Conservation (phyloP, 106 monocot genomes). For the Cymbidium sinense region DNA sequence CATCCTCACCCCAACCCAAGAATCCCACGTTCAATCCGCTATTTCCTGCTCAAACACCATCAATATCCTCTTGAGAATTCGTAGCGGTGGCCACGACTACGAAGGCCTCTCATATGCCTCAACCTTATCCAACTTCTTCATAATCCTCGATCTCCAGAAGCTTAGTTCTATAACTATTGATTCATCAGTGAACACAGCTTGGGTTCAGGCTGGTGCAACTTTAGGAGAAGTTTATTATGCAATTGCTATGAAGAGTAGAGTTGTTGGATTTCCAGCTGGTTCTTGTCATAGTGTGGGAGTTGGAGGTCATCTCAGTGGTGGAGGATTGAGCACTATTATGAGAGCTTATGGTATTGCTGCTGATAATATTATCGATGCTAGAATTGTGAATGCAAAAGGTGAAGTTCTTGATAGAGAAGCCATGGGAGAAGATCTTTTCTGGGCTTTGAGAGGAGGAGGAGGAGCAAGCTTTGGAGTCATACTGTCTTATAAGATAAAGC, state of each 20-base stretch:
- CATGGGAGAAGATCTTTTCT: constrained; percentile 26
- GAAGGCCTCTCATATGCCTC: constrained; percentile 32
- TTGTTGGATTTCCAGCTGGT: constrained; percentile 20
- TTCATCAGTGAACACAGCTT: neutral
- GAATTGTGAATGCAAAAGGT: constrained; percentile 18
- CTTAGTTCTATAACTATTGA: constrained; percentile 10
- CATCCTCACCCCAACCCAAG: constrained; percentile 23
- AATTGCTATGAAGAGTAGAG: constrained; percentile 8
- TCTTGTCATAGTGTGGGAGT: constrained; percentile 24
- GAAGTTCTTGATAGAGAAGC: constrained; percentile 16
- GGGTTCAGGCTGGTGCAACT: constrained; percentile 38
- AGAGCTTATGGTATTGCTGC: constrained; percentile 24
- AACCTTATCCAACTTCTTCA: neutral
- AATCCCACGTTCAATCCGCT: constrained; percentile 30
- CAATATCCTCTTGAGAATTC: constrained; percentile 14
- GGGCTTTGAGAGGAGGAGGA: constrained; percentile 38
- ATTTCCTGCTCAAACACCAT: constrained; percentile 14
- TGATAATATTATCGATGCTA: constrained; percentile 26
- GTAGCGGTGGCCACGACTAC: constrained; percentile 37
- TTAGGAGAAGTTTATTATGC: constrained; percentile 34
- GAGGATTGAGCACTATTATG: constrained; percentile 22
- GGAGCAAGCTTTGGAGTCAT: constrained; percentile 47
- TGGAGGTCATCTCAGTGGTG: constrained; percentile 35
- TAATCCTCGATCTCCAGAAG: constrained; percentile 17
- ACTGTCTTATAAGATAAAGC: constrained; percentile 34